Evolutionary conservation across 306 rosid genomes (phyloP).

Genomic region (Cicer bijugum): DNA sequence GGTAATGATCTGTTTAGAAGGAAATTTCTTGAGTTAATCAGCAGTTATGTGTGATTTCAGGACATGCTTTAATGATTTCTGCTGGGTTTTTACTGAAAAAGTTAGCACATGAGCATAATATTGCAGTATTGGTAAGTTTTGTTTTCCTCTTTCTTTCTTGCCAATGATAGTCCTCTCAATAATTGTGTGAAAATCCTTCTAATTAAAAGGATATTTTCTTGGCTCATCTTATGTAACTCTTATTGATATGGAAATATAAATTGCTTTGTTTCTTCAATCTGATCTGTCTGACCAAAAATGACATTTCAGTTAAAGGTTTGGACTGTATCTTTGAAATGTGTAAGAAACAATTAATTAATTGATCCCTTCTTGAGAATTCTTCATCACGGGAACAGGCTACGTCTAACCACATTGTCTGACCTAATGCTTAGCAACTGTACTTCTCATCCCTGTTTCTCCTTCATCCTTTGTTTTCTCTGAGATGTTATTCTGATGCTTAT

Average conservation of each 20-base stretch:
- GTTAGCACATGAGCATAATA: conserved; percentile 76
- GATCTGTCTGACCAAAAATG: conserved; percentile 11
- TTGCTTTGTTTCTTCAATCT: not conserved
- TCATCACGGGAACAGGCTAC: not conserved
- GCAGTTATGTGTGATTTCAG: conserved; percentile 54
- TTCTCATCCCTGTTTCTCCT: conserved; percentile 22
- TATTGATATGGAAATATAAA: not conserved
- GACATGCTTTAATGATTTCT: conserved; percentile 84
- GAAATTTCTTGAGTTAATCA: conserved; percentile 13
- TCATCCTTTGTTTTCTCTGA: not conserved
- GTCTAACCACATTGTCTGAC: not conserved
- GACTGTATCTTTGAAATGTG: not conserved
- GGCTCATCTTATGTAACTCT: conserved; percentile 12
- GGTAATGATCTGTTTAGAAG: conserved; percentile 21
- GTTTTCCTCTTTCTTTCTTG: conserved; percentile 30
- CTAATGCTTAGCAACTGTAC: not conserved
- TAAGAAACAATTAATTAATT: not conserved
- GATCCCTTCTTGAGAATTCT: not conserved
- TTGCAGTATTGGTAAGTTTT: conserved; percentile 71
- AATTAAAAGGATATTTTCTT: not conserved
- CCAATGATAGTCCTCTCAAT: conserved; percentile 32
- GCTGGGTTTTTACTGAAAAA: conserved; percentile 82
- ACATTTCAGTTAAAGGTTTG: not conserved
- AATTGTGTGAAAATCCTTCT: conserved; percentile 13
- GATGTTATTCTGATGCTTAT: not conserved